phyloP scores from a whole-genome alignment of 2,329 filamentous ascomycete genomes.

The Neofusicoccum kwambonambiense region DNA sequence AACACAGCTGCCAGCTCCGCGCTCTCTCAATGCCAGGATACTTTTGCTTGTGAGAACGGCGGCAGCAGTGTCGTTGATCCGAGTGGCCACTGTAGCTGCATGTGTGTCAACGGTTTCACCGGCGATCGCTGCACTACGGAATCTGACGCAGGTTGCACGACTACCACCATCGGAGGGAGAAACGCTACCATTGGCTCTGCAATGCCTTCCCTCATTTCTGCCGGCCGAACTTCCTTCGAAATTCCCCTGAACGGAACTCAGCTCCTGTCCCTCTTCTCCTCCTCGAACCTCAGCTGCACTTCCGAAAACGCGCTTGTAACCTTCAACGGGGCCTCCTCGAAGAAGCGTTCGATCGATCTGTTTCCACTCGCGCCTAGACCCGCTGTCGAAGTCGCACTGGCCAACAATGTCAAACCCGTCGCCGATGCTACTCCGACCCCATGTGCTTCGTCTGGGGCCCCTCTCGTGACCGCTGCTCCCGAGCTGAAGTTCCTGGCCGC shows the following conservation, averaged over 20 bases:
- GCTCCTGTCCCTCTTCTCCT: conserved; percentile 74
- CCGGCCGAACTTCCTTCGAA: conserved; percentile 67
- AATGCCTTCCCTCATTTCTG: conserved; percentile 70
- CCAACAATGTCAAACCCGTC: not conserved
- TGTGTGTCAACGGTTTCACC: conserved; percentile 87
- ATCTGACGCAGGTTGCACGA: conserved; percentile 57
- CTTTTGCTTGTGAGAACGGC: conserved; percentile 72
- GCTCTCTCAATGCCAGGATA: conserved; percentile 54
- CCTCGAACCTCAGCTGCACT: conserved; percentile 73
- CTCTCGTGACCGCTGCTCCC: not conserved
- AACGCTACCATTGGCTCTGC: conserved; percentile 75
- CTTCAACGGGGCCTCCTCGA: conserved; percentile 58
- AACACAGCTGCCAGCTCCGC: conserved; percentile 11
- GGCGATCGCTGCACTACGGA: conserved; percentile 56
- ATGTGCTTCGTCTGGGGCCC: not conserved
- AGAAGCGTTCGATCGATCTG: conserved; percentile 16
- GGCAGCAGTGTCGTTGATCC: conserved; percentile 71
- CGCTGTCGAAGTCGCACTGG: not conserved
- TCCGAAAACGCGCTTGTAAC: conserved; percentile 85
- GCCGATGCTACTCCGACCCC: not conserved
- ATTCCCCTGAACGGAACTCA: conserved; percentile 69
- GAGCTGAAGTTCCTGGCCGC: conserved; percentile 7
- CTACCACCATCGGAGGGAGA: conserved; percentile 44
- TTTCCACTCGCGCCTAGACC: not conserved
- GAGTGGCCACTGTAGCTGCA: conserved; percentile 70